Percentiles rank a stretch among this genome's conserved stretches.
Conservation (phyloP, 306 rosid genomes). For the Albizia julibrissin region DNA sequence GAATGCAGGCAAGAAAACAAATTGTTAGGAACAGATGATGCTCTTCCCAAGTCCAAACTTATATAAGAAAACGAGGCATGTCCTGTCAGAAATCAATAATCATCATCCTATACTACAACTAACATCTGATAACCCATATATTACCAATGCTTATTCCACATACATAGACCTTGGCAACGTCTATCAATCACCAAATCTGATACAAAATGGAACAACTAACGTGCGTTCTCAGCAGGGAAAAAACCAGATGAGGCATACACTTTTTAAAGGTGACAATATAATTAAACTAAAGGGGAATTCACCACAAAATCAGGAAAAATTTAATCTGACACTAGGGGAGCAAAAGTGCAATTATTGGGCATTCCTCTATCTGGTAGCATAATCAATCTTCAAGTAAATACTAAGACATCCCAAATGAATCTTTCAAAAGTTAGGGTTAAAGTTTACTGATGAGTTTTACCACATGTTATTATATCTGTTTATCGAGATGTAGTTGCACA, state of each 20-base stretch:
- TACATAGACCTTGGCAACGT: neutral
- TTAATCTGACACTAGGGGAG: neutral
- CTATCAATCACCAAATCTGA: neutral
- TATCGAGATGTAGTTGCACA: neutral
- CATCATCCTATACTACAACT: neutral
- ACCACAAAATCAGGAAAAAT: conserved; percentile 2
- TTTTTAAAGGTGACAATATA: conserved; percentile 13
- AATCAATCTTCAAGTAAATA: conserved; percentile 18
- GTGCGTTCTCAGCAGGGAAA: neutral
- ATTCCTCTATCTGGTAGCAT: conserved; percentile 25
- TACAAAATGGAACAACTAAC: neutral
- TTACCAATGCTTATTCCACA: neutral
- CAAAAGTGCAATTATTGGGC: neutral
- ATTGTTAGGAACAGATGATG: neutral
- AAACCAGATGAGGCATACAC: conserved; percentile 12
- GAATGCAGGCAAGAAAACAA: conserved; percentile 10
- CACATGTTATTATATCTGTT: neutral
- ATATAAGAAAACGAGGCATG: conserved; percentile 14
- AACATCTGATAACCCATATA: conserved; percentile 9
- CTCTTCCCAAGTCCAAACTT: conserved; percentile 24
- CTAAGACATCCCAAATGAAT: conserved; percentile 1
- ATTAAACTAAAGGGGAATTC: conserved; percentile 25
- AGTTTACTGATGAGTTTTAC: neutral
- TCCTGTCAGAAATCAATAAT: conserved; percentile 13
- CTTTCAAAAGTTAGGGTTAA: conserved; percentile 22